Base-by-base conservation (phyloP, 805 yeast species). In the Metschnikowia dekortorum region DNA sequence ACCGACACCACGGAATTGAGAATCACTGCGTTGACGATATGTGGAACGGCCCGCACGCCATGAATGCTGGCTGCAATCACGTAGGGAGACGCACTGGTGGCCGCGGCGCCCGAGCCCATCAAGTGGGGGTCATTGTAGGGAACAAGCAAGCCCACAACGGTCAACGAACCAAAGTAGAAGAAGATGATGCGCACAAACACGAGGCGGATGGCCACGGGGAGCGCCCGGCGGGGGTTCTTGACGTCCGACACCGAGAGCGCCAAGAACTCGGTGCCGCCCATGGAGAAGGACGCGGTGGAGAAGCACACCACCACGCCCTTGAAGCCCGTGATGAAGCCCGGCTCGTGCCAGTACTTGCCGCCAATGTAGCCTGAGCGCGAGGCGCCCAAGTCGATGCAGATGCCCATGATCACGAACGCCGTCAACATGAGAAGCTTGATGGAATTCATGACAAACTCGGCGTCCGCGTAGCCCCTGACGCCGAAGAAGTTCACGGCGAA, bases 381-480 rank as follows among this genome's bases (percentile, higher is more conserved):
- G 3, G 65, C 66, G 55, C 77, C 76, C 50, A 65, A 64, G 51
- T 71, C 66, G 29, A 72, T 61, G 33, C 68, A 66, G 50, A 73
- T 66, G 39, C 75, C 73, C 71, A 68, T 70, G 46, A 73, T 61
- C 38, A 73, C 63, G 51, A 73, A 73, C 3, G 76, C 78, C n/a
- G 65, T 59, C 49, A 73, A 59, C 73, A 68, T 69, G 47, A 65
- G 43, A 32, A 72, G 58, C 57, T 73, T 73, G 46, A 66, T 60
- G 22, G 66, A 56, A 49, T 73, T 74, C 61, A 72, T 62, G 39
- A 68, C 43, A 37, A 73, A 71, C 55, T 73, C 78, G 44, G 73
- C 76, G 57, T 70, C 74, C 46, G 75, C 79, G 52, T 71, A 76
- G 47, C 79, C 81, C 50, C 66, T 69, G 48, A 77, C 72, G 44